A percentile compares a stretch with the other conserved stretches of the same genome.
Conservation (phyloP, 805 yeast genomes). For the Saturnispora diversa region DNA sequence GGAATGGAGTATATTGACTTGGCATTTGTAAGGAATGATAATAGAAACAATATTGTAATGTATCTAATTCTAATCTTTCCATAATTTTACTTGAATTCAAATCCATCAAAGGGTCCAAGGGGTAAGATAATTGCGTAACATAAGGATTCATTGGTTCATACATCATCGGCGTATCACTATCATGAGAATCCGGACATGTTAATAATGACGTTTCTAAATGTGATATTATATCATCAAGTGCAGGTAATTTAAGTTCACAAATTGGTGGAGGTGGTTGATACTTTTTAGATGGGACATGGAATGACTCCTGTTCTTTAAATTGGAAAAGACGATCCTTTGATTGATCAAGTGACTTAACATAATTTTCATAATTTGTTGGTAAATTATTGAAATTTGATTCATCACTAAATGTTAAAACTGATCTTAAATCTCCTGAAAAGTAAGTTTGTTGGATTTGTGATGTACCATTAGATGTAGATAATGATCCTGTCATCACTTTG, state of each 20-base stretch:
- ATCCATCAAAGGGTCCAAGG: constrained; percentile 73
- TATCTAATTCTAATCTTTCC: constrained; percentile 72
- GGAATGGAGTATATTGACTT: constrained; percentile 8
- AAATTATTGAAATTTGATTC: constrained; percentile 20
- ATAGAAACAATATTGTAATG: constrained; percentile 87
- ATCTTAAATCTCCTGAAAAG: constrained; percentile 3
- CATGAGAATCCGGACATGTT: constrained; percentile 89
- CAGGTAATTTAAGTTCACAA: constrained; percentile 43
- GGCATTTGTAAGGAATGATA: constrained; percentile 36
- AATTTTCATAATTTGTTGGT: constrained; percentile 22
- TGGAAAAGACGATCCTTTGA: constrained; percentile 27
- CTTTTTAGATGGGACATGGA: constrained; percentile 9
- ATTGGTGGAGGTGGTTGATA: constrained; percentile 3
- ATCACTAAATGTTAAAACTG: constrained; percentile 11
- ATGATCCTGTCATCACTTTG: too few relatives aligned
- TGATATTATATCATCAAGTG: constrained; percentile 45
- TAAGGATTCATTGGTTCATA: constrained; percentile 75
- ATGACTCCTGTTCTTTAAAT: constrained; percentile 11
- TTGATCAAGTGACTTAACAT: constrained; percentile 24
- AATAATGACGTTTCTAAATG: constrained; percentile 70
- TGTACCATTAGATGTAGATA: too few relatives aligned
- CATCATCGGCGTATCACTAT: constrained; percentile 72
- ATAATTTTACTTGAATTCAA: constrained; percentile 52
- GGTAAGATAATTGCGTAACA: constrained; percentile 85
- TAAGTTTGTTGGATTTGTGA: constrained; percentile 2